Conservation (phyloP, 768 basidiomycete genomes). For the Podaxis pistillaris region DNA sequence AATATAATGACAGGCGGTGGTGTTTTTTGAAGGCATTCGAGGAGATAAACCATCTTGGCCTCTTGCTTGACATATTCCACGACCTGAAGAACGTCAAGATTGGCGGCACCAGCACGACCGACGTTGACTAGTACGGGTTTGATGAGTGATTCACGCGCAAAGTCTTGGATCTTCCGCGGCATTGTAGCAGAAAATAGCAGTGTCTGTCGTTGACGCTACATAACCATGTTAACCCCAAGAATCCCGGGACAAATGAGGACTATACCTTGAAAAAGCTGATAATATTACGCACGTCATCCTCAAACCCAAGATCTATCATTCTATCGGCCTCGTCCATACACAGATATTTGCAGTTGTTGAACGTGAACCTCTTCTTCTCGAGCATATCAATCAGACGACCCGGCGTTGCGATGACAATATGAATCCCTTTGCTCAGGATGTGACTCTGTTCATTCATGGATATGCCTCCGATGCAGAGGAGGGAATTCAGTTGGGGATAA, state of each 20-base stretch:
- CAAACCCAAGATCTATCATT: slow-evolving; percentile 99
- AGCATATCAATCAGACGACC: slow-evolving; percentile 98
- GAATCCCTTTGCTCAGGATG: slow-evolving; percentile 85
- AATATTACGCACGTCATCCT: slow-evolving; percentile 97
- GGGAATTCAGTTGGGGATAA: slow-evolving; percentile 83
- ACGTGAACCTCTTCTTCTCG: slow-evolving; percentile 90
- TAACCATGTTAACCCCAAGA: neutral
- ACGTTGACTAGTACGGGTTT: slow-evolving; percentile 95
- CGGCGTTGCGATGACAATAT: slow-evolving; percentile 96
- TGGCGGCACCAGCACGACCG: slow-evolving; percentile 96
- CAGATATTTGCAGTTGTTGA: slow-evolving; percentile 92
- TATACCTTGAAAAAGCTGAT: slow-evolving; percentile 98
- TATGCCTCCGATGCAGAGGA: slow-evolving; percentile 97
- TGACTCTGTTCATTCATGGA: slow-evolving; percentile 98
- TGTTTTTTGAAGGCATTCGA: slow-evolving; percentile 98
- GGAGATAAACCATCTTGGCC: slow-evolving; percentile 98
- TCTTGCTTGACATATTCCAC: slow-evolving; percentile 99
- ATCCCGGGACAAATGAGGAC: neutral
- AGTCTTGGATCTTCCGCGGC: slow-evolving; percentile 99
- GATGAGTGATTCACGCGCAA: slow-evolving; percentile 95
- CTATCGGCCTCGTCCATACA: slow-evolving; percentile 99
- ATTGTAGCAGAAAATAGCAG: slow-evolving; percentile 98
- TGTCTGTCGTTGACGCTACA: slow-evolving; percentile 91
- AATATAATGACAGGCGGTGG: slow-evolving; percentile 98
- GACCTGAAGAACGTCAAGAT: slow-evolving; percentile 92